Base-by-base conservation (phyloP, 225 moss, liverwort and hornwort genomes). In the Bryum argenteum region DNA sequence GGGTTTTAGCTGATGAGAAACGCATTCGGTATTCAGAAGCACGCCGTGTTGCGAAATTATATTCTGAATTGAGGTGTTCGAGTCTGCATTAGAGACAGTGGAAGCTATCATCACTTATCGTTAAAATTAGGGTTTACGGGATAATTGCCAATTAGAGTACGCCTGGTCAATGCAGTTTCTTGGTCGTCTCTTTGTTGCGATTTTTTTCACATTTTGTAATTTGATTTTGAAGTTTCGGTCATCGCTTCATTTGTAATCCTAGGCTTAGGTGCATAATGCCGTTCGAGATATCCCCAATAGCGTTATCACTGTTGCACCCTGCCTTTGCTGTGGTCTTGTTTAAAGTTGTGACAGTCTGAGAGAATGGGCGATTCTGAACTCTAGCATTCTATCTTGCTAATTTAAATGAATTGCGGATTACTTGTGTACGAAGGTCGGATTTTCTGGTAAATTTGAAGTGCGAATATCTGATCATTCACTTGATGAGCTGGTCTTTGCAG, bases 401-500 rank as follows among this genome's bases (percentile, higher is more conserved):
- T 23, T 10, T 13, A 11, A 61, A 64, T 33, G 5, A 38, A 14
- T 18, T 44, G 15, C 57, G 8, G n/a, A 44, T 40, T 60, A 10
- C 62, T 13, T 14, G n/a, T 50, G 64, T 33, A 19, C 39, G 45
- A 54, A 15, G 1, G 19, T 54, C 33, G 33, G 33, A 5, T 33
- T 54, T 65, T 11, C 17, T 54, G 40, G 13, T 16, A 5, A 71
- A 33, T 33, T 33, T 33, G 1, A 33, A 33, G 33, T 33, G 7
- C 33, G 26, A 54, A 0, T 72, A 26, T 54, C 43, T 54, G 47
- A 39, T 59, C 23, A 2, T 58, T 62, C 26, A 0, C 39, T 52
- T 23, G n/a, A 61, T 47, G 26, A 62, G 17, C 43, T 62, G 67
- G 18, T 65, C 26, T 61, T 28, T 79, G 76, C 79, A 82, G 79